Base-by-base conservation (phyloP, 169 alveolate genomes). In the Babesia caballi region DNA sequence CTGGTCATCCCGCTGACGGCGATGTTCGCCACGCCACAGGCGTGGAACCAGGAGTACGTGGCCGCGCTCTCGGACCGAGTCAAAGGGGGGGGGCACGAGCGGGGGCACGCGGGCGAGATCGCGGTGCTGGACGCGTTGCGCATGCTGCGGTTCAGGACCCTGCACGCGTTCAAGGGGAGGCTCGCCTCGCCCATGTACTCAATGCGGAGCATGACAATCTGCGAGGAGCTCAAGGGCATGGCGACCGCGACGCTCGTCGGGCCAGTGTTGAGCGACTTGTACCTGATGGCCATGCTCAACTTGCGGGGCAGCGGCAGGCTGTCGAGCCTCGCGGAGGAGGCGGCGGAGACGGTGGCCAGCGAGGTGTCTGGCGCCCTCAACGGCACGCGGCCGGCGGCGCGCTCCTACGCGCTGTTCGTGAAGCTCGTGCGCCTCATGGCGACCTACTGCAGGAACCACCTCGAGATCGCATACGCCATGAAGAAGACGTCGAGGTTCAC, bases 111-210 rank as follows among this genome's bases (percentile, higher is more conserved):
- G 28, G 36, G 56, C 23, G 49, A 49, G 27, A 56, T 32, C n/a
- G 36, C 50, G 27, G 63, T 75, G 3, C 53, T 75, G 9, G 78
- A 75, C 28, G 73, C 57, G 12, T 21, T 75, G 30, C 35, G 80
- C 27, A 52, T 41, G 21, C 32, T 46, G n/a, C 36, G 61, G 46
- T 75, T 75, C 57, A 75, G 50, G 28, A 14, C 85, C 5, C 56
- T 66, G 21, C 85, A 66, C 54, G 38, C 38, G 54, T 66, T 70
- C 51, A 75, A 75, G 72, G 85, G 85, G 21, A 33, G 66, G 30
- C 56, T 65, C 2, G 35, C 53, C 5, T 60, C 77, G 25, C 30
- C 85, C n/a, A 35, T 66, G 3, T 57, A 75, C 51, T 19, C 85
- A 19, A 51, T 75, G 78, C 52, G 69, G 25, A 75, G 72, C 73